A percentile compares a stretch with the other conserved stretches of the same genome.
Evolutionary conservation across 192 early-diverging fungal genomes (phyloP).

Genomic region (Entomortierella lignicola): DNA sequence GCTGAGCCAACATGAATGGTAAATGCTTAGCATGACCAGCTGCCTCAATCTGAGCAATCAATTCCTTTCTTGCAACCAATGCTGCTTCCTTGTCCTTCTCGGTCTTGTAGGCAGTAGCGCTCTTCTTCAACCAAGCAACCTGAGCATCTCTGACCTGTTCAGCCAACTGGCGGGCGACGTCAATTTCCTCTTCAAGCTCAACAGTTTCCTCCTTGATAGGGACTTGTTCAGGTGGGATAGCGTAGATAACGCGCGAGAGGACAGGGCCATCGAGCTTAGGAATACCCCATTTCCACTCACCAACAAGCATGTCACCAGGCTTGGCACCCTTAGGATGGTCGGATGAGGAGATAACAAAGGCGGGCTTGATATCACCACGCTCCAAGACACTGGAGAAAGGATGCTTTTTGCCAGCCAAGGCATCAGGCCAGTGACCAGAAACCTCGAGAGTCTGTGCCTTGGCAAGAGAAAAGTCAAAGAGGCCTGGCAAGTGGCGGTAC

Average conservation of each 20-base stretch:
- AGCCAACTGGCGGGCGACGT: constrained; percentile 59
- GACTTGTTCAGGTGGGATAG: constrained; percentile 58
- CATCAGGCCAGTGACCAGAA: constrained; percentile 67
- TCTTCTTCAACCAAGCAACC: constrained; percentile 85
- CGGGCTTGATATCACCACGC: constrained; percentile 61
- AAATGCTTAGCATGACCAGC: constrained; percentile 68
- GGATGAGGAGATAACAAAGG: constrained; percentile 67
- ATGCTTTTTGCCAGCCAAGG: constrained; percentile 55
- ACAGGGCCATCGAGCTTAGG: constrained; percentile 60
- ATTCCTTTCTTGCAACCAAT: constrained; percentile 61
- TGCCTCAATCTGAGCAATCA: constrained; percentile 71
- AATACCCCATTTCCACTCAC: constrained; percentile 69
- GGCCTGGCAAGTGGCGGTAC: constrained; percentile 68
- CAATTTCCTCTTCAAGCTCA: constrained; percentile 63
- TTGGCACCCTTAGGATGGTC: constrained; percentile 76
- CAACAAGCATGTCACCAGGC: constrained; percentile 84
- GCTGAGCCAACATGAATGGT: constrained; percentile 62
- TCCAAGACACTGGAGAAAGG: constrained; percentile 62
- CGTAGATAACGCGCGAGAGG: constrained; percentile 58
- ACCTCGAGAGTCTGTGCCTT: constrained; percentile 66
- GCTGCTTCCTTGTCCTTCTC: constrained; percentile 60
- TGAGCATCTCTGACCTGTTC: constrained; percentile 85
- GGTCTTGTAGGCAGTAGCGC: constrained; percentile 54
- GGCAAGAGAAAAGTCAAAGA: constrained; percentile 73
- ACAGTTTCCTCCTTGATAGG: constrained; percentile 61